A percentile compares a stretch with the other conserved stretches of the same genome.
Conservation (phyloP, 2,329 filamentous ascomycete genomes). For the Pseudocercospora macadamiae region DNA sequence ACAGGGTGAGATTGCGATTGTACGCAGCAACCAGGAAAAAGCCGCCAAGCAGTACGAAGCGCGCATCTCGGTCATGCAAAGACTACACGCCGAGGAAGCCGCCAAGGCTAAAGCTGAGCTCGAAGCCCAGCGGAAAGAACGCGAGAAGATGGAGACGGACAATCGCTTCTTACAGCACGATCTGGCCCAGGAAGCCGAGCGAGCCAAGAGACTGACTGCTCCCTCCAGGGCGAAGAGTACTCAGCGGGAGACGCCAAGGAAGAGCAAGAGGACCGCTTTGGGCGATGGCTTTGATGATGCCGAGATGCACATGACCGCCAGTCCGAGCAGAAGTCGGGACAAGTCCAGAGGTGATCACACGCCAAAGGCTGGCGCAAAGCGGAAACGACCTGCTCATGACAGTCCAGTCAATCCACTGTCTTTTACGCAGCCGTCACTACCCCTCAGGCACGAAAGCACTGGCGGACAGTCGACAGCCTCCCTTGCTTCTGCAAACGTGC, state of each 20-base stretch:
- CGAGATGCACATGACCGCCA: slow-evolving; percentile 48
- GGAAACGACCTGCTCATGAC: slow-evolving; percentile 66
- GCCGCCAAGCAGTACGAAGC: slow-evolving; percentile 64
- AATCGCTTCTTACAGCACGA: slow-evolving; percentile 75
- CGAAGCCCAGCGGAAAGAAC: slow-evolving; percentile 66
- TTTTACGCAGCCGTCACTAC: slow-evolving; percentile 31
- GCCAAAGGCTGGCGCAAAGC: slow-evolving; percentile 67
- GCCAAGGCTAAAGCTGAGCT: slow-evolving; percentile 66
- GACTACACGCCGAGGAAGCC: slow-evolving; percentile 65
- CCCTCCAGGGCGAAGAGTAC: slow-evolving; percentile 22
- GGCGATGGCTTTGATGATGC: slow-evolving; percentile 78
- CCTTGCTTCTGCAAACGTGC: slow-evolving; percentile 10
- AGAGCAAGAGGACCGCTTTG: slow-evolving; percentile 28
- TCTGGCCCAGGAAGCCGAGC: slow-evolving; percentile 63
- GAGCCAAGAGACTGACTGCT: slow-evolving; percentile 51
- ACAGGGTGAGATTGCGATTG: slow-evolving; percentile 72
- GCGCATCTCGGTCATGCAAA: slow-evolving; percentile 64
- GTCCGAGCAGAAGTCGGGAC: slow-evolving; percentile 47
- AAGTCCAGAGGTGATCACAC: slow-evolving; percentile 54
- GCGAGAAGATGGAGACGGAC: slow-evolving; percentile 68
- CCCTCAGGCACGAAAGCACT: slow-evolving; percentile 26
- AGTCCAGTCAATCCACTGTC: slow-evolving; percentile 63
- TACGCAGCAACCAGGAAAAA: slow-evolving; percentile 71
- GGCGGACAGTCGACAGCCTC: slow-evolving; percentile 20
- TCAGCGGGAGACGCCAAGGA: slow-evolving; percentile 33